Percentiles rank a stretch among this genome's conserved stretches.
Conservation (phyloP, 306 rosid genomes). For the Quercus suber region DNA sequence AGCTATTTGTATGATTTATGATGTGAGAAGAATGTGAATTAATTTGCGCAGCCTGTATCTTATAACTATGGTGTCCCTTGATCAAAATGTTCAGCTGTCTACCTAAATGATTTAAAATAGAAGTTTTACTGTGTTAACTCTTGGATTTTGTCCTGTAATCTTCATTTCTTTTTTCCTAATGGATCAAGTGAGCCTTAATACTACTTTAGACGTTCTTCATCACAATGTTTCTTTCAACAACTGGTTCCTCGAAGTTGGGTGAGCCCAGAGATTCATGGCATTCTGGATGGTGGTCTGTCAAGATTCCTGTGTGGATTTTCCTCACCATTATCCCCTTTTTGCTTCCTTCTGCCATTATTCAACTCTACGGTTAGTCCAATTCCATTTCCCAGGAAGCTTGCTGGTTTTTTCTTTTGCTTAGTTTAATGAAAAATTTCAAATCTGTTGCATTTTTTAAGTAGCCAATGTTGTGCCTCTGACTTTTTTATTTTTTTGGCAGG, state of each 20-base stretch:
- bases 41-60: not conserved
- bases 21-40: not conserved
- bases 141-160: conserved; percentile 10
- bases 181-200: conserved; percentile 55
- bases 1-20: not conserved
- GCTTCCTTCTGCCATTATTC: conserved; percentile 70
- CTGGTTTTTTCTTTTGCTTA: conserved; percentile 11
- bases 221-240: conserved; percentile 78
- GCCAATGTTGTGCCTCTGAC: conserved; percentile 16
- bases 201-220: conserved; percentile 62
- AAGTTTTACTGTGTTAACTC: conserved; percentile 9
- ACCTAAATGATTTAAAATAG: conserved; percentile 2
- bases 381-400: conserved; percentile 14
- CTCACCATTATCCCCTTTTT: conserved; percentile 67
- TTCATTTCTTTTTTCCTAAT: not conserved
- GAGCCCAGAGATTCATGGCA: conserved; percentile 74
- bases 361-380: conserved; percentile 71
- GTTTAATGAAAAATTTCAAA: conserved; percentile 1
- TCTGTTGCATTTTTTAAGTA: not conserved
- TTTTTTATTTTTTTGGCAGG: conserved; percentile 45
- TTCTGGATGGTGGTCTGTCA: conserved; percentile 96
- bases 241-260: conserved; percentile 64
- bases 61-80: not conserved
- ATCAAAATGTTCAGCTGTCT: not conserved
- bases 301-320: conserved; percentile 55